phyloP scores from a whole-genome alignment of 2,329 filamentous ascomycete genomes.

The Verticillium klebahnii region DNA sequence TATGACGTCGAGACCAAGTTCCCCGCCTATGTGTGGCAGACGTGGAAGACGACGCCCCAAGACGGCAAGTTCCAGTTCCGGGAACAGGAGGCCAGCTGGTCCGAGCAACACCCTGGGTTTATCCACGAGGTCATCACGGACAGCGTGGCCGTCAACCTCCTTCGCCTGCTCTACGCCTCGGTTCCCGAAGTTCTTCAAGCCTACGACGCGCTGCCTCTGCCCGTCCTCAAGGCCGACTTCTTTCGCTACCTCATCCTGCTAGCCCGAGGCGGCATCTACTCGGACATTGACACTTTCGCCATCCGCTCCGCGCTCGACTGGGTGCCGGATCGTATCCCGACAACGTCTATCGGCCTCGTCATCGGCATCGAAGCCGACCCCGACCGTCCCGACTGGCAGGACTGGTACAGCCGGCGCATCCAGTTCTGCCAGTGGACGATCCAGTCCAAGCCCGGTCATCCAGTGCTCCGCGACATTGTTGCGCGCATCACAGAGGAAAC shows the following conservation, averaged over 20 bases:
- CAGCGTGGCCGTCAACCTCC: slow-evolving; percentile 71
- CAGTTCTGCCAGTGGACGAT: slow-evolving; percentile 99
- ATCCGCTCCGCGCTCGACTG: slow-evolving; percentile 81
- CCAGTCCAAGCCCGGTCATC: slow-evolving; percentile 90
- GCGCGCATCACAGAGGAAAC: slow-evolving; percentile 80
- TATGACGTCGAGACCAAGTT: slow-evolving; percentile 88
- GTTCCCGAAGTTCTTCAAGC: slow-evolving; percentile 75
- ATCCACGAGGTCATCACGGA: slow-evolving; percentile 98
- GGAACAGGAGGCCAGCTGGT: slow-evolving; percentile 85
- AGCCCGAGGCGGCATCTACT: slow-evolving; percentile 66
- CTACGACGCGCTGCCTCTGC: slow-evolving; percentile 66
- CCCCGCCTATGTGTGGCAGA: slow-evolving; percentile 98
- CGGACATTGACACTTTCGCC: slow-evolving; percentile 86
- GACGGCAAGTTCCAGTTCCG: slow-evolving; percentile 76
- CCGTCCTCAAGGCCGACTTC: slow-evolving; percentile 75
- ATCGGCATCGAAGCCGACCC: slow-evolving; percentile 96
- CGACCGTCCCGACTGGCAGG: slow-evolving; percentile 83
- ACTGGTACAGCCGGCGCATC: slow-evolving; percentile 94
- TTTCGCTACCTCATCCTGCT: slow-evolving; percentile 69
- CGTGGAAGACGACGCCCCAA: slow-evolving; percentile 84
- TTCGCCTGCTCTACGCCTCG: slow-evolving; percentile 81
- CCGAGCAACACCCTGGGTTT: slow-evolving; percentile 80
- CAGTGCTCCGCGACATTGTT: slow-evolving; percentile 83
- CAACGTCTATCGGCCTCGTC: slow-evolving; percentile 75
- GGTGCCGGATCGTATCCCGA: slow-evolving; percentile 75